Evolutionary conservation across 2,329 filamentous ascomycete genomes (phyloP).

Genomic region (Exophiala viscosa): DNA sequence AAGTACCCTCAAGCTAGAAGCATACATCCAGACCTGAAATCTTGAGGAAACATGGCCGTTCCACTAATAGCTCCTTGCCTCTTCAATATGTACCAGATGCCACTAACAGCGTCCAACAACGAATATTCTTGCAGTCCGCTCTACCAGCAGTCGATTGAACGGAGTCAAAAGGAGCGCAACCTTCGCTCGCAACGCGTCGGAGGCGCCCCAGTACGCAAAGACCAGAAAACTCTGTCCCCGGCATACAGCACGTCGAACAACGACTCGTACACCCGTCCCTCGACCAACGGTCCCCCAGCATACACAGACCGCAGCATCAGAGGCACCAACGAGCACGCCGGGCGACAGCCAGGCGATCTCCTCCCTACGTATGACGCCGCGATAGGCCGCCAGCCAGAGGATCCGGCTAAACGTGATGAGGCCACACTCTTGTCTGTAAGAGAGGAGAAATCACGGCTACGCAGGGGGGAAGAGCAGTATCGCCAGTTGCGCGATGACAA

Average conservation of each 20-base stretch:
- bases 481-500: constrained; percentile 3
- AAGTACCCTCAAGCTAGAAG: too few relatives aligned
- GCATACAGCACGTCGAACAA: constrained; percentile 10
- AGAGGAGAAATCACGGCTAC: constrained; percentile 14
- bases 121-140: constrained; percentile 16
- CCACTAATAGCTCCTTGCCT: too few relatives aligned
- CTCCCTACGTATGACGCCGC: constrained; percentile 3
- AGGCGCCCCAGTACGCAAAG: constrained; percentile 14
- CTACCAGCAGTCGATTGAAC: constrained; percentile 20
- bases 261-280: constrained; percentile 10
- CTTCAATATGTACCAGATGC: background rate
- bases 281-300: constrained; percentile 3
- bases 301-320: constrained; percentile 1
- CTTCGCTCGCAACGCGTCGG: constrained; percentile 12
- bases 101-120: constrained; percentile 13
- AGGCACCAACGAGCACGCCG: background rate
- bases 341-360: background rate
- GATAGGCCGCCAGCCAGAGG: background rate
- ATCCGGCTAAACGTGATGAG: background rate
- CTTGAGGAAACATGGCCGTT: too few relatives aligned
- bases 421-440: background rate
- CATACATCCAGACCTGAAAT: too few relatives aligned
- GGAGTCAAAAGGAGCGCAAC: constrained; percentile 6
- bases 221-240: constrained; percentile 3
- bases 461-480: constrained; percentile 2